These are phyloP conservation scores for Vitis hybrid DNA, from an alignment of 177 flowering plant genomes.

Conservation along the genomic window DNA sequence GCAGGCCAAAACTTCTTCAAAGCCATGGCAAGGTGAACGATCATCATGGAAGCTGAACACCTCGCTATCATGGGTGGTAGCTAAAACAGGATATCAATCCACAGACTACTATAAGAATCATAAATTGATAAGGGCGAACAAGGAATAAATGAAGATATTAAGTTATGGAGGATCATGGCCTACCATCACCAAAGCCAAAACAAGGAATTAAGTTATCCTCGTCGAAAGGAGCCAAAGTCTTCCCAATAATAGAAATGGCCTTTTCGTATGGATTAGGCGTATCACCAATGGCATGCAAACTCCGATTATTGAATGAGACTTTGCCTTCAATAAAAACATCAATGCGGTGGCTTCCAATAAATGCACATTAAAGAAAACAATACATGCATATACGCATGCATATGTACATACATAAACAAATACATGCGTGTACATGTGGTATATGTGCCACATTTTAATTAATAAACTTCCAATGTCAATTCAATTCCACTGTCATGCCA, in stretches of 20 bases:
- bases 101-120: background rate
- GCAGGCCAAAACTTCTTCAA: conserved; percentile 62
- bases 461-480: too few species aligned
- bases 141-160: background rate
- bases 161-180: conserved; percentile 2
- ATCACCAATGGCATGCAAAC: conserved; percentile 52
- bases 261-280: conserved; percentile 63
- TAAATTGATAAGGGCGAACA: background rate
- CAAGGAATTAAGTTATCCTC: conserved; percentile 74
- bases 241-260: conserved; percentile 61
- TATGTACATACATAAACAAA: too few species aligned
- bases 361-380: background rate
- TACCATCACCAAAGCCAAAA: conserved; percentile 75
- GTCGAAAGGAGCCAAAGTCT: conserved; percentile 65
- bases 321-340: conserved; percentile 34
- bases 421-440: too few species aligned
- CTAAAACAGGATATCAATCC: conserved; percentile 24
- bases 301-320: conserved; percentile 44
- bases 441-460: too few species aligned
- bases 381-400: background rate
- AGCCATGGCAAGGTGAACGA: conserved; percentile 58
- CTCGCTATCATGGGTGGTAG: conserved; percentile 60
- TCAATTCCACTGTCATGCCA: too few species aligned
- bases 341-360: conserved; percentile 8
- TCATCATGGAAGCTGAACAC: conserved; percentile 64